Evolutionary conservation across 2,329 filamentous ascomycete species (phyloP), one percentile per base, ranked within the genome.

Genomic region (Aspergillus fischeri): DNA sequence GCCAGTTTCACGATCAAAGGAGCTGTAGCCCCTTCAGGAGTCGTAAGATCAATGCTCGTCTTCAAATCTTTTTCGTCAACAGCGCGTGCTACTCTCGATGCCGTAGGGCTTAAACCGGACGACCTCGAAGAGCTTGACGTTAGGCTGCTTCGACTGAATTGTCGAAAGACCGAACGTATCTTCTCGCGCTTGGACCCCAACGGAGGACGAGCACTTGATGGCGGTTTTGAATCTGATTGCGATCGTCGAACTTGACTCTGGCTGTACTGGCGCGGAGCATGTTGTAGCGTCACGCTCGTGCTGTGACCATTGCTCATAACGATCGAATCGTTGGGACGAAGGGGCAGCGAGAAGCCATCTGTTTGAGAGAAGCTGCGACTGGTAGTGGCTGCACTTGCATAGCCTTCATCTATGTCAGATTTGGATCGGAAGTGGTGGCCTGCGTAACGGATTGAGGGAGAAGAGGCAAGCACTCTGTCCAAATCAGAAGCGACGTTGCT

Each of bases 1-100:
- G 73, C 70, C 10, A 70, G 69, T 58, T 68, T 73, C 45, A 77
- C 67, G 27, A 77, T 67, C 10, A 64, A 58, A 4, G 73, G 73
- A 4, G 71, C 69, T 24, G 61, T 64, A 7, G 64, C 57, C 8
- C 64, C 70, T 14, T 72, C 65, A 29, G 60, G 45, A 2, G 68
- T 65, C 3, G 59, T 64, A 25, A 75, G 59, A 52, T 76, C 73
- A 54, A 76, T 75, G 59, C 74, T 77, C 10, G 65, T 69, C 45
- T 67, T 66, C 7, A 69, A 55, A 48, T 71, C 65, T 25, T 58
- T 65, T 38, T 66, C 63, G 20, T 64, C 51, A 4, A 35, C 35
- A 41, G 51, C 50, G 20, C 61, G 59, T n/a, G 44, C 29, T 21
- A 49, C 48, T 8, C 27, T 20, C 32, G 51, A 32, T 29, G 48